Percentiles rank a stretch among this genome's conserved stretches.
These are phyloP conservation scores for Cryomyces antarcticus DNA, from an alignment of 495 filamentous ascomycete genomes.

Conservation along the genomic window DNA sequence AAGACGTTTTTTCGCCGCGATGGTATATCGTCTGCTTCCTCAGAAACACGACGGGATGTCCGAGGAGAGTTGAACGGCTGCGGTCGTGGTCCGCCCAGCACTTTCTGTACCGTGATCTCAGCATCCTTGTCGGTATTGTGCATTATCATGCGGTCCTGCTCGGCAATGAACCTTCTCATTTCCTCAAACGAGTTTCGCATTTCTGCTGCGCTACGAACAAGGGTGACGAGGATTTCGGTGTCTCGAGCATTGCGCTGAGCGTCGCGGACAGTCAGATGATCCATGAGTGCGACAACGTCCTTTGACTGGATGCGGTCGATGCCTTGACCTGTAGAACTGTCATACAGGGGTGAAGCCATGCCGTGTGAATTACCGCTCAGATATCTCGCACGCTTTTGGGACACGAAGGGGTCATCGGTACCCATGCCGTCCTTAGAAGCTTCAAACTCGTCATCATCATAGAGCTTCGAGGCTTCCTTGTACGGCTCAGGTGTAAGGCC, in stretches of 20 bases:
- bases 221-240: constrained; percentile 86
- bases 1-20: constrained; percentile 78
- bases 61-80: constrained; percentile 43
- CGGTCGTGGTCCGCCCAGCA: constrained; percentile 74
- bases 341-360: constrained; percentile 74
- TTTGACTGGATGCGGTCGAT: constrained; percentile 89
- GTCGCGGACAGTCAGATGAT: constrained; percentile 93
- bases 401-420: constrained; percentile 34
- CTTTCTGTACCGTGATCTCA: constrained; percentile 59
- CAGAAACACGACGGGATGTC: constrained; percentile 30
- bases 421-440: constrained; percentile 37
- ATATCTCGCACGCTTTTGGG: constrained; percentile 33
- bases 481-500: constrained; percentile 10
- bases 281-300: constrained; percentile 95
- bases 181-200: constrained; percentile 96
- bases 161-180: constrained; percentile 77
- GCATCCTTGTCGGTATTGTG: constrained; percentile 68
- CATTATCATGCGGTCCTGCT: constrained; percentile 69
- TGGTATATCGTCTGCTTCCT: constrained; percentile 44
- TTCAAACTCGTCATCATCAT: constrained; percentile 27
- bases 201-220: constrained; percentile 85
- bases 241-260: constrained; percentile 91
- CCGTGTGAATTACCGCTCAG: constrained; percentile 82
- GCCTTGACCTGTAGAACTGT: constrained; percentile 70
- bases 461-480: constrained; percentile 27